Evolutionary conservation across 148 eudicot genomes (phyloP).

Genomic region (Amaranthus cruentus): DNA sequence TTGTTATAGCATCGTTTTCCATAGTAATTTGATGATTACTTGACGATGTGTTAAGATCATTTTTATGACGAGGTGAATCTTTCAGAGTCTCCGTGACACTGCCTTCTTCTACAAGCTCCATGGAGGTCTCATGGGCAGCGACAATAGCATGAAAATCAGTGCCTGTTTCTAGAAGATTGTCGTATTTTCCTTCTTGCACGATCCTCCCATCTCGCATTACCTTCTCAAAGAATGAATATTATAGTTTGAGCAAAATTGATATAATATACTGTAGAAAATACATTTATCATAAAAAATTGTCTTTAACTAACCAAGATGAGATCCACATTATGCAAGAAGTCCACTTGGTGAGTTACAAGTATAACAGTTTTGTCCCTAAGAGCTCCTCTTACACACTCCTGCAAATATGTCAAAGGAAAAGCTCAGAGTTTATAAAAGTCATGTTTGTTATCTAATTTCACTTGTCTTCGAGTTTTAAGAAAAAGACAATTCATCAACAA

Average conservation of each 20-base stretch:
- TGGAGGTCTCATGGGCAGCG: slow-evolving; percentile 82
- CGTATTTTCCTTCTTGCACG: slow-evolving; percentile 84
- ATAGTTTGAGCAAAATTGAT: background rate
- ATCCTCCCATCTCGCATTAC: slow-evolving; percentile 93
- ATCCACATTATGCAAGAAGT: slow-evolving; percentile 88
- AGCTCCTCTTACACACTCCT: slow-evolving; percentile 89
- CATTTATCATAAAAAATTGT: background rate
- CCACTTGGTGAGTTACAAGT: slow-evolving; percentile 97
- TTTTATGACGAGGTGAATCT: slow-evolving; percentile 35
- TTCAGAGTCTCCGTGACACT: slow-evolving; percentile 18
- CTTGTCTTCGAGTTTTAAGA: no score
- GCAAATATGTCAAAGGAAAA: slow-evolving; percentile 25
- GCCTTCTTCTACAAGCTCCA: slow-evolving; percentile 82
- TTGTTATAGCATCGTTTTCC: slow-evolving; percentile 29
- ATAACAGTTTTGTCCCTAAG: slow-evolving; percentile 71
- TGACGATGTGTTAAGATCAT: slow-evolving; percentile 29
- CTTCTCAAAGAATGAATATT: slow-evolving; percentile 26
- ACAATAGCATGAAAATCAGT: slow-evolving; percentile 70
- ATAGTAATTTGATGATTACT: slow-evolving; percentile 37
- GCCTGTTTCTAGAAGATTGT: slow-evolving; percentile 53
- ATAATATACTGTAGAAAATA: background rate
- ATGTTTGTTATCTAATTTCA: no score
- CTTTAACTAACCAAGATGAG: slow-evolving; percentile 56
- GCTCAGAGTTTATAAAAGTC: background rate
- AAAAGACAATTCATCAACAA: no score